Base-by-base conservation (phyloP, 495 filamentous ascomycete genomes). In the Chaetomium fimeti region DNA sequence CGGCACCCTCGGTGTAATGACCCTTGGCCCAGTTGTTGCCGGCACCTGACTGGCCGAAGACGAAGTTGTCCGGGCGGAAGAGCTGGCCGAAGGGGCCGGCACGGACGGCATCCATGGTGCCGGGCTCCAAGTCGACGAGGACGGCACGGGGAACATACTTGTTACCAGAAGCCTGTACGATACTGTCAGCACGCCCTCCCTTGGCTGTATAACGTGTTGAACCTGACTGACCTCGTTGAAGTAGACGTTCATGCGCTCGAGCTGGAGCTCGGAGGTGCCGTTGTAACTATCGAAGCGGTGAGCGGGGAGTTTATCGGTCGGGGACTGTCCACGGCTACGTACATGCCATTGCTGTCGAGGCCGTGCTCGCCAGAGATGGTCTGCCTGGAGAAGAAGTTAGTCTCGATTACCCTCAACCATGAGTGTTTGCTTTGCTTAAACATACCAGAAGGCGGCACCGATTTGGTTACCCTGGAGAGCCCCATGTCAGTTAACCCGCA, bases 1-100 rank as follows among this genome's bases (percentile, higher is more conserved):
- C 94, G 73, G 94, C 94, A 85, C 94, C 94, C 85, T 99, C 94
- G 64, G 94, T 99, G 87, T 99, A 99, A 82, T 99, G 94, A 78
- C 94, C 94, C 89, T 99, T 99, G 77, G 94, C 94, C 94, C 94
- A 99, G 85, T 98, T 99, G 91, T 99, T 99, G 83, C 94, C 94
- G 73, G 94, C 94, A 85, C 94, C 93, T 69, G 94, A 98, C 83
- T 99, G 94, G 68, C 94, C 94, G 82, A 98, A 98, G 76, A 99
- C 91, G 84, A 99, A 98, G 88, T 99, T 99, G 85, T 99, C 94
- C 74, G 94, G 94, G 72, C 94, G 93, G 91, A 99, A 99, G 75
- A 99, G 92, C 83, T 97, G 90, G 73, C 94, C 94, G 80, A 99
- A 99, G 67, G 94, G 94, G 79, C 95, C 94, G 74, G 94, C 91